phyloP scores from a whole-genome alignment of 1,284 basidiomycete genomes.

The Entoloma clypeatum region DNA sequence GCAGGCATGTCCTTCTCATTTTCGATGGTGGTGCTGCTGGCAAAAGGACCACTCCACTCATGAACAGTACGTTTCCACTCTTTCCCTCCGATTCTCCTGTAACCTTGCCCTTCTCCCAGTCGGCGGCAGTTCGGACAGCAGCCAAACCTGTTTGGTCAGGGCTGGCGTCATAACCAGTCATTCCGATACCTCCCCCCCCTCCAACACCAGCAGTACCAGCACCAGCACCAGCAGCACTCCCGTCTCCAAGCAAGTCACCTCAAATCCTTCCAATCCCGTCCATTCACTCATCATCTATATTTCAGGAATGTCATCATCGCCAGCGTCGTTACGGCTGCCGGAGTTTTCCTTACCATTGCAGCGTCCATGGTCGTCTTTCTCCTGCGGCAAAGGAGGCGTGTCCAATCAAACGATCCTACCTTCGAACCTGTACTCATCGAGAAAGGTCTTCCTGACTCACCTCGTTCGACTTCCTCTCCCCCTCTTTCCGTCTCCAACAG shows the following conservation, averaged over 20 bases:
- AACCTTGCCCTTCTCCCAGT: conserved; percentile 18
- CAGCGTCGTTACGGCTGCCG: conserved; percentile 37
- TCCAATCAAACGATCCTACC: conserved; percentile 15
- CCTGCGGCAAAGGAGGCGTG: conserved; percentile 38
- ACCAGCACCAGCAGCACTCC: neutral
- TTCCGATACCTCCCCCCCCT: no score
- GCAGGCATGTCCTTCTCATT: conserved; percentile 40
- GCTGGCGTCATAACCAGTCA: no score
- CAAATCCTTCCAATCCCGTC: neutral
- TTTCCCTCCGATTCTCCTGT: neutral
- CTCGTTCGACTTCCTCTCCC: conserved; percentile 3
- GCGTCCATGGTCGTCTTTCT: conserved; percentile 42
- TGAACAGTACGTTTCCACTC: conserved; percentile 31
- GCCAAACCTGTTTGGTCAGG: conserved; percentile 19
- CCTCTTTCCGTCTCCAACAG: conserved; percentile 4
- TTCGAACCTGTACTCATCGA: conserved; percentile 27
- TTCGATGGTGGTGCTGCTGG: conserved; percentile 31
- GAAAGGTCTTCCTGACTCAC: conserved; percentile 15
- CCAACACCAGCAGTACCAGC: conserved; percentile 1
- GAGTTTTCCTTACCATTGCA: conserved; percentile 37
- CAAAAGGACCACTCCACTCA: conserved; percentile 32
- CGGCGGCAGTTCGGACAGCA: conserved; percentile 26
- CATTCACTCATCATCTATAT: conserved; percentile 6
- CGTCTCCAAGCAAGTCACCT: conserved; percentile 24
- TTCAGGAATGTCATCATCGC: conserved; percentile 41